These are phyloP conservation scores for Brassica hybrid DNA, from an alignment of 441 rosid genomes.

Conservation along the genomic window DNA sequence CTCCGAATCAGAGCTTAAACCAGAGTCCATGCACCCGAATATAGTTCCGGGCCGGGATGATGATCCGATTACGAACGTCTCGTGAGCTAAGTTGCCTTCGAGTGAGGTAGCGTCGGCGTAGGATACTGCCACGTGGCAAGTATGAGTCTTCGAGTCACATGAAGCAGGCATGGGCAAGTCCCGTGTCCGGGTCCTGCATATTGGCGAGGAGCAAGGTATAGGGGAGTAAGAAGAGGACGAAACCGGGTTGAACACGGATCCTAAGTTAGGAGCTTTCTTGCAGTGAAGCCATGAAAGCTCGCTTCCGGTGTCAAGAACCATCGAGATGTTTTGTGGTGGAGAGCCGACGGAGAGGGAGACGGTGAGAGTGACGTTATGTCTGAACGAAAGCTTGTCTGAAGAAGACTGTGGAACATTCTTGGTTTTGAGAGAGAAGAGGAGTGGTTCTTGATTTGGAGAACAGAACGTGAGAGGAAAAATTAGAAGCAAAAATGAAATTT, in stretches of 20 bases:
- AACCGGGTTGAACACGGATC: constrained; percentile 51
- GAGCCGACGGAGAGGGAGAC: constrained; percentile 63
- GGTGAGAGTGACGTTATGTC: constrained; percentile 73
- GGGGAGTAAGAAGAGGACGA: constrained; percentile 51
- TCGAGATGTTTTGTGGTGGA: constrained; percentile 63
- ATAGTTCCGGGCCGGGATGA: constrained; percentile 43
- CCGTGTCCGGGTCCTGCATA: constrained; percentile 53
- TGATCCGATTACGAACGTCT: constrained; percentile 51
- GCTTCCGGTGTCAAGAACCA: constrained; percentile 80
- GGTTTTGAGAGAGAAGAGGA: constrained; percentile 57
- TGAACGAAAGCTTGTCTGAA: constrained; percentile 64
- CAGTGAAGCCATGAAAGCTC: constrained; percentile 78
- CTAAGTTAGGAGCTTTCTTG: constrained; percentile 44
- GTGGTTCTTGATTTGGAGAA: constrained; percentile 46
- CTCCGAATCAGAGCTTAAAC: constrained; percentile 55
- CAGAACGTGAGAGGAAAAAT: constrained; percentile 40
- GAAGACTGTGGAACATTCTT: constrained; percentile 39
- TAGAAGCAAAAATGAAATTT: constrained; percentile 40
- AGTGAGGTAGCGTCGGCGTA: constrained; percentile 64
- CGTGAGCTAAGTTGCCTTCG: constrained; percentile 64
- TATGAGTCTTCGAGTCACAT: constrained; percentile 49
- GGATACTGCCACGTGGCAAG: constrained; percentile 59
- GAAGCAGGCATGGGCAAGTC: constrained; percentile 58
- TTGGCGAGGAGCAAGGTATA: constrained; percentile 55
- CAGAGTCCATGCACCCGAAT: constrained; percentile 68